Evolutionary conservation across 306 rosid genomes (phyloP), one percentile per base, ranked within the genome.

Genomic region (Lathyrus tuberosus): DNA sequence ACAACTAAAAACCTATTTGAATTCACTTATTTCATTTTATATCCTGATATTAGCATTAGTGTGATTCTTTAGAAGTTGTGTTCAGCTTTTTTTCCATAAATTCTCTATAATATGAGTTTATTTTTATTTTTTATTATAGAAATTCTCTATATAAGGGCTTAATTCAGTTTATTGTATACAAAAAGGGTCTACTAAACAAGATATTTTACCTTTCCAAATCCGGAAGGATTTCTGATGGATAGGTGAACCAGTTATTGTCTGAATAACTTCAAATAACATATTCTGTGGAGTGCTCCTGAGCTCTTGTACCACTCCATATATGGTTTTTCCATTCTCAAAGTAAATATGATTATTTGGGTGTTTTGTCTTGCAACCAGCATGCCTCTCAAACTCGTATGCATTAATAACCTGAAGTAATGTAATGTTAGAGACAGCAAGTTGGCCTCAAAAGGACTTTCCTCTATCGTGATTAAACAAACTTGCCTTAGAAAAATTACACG

Each of bases 261-360:
- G 95, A 79, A 88, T 82, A 64, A 81, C 90, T 57, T 90, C 88
- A 79, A 90, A 90, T 72, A 87, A 58, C 84, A 82, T 80, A 67
- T 77, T 82, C 72, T 82, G 89, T 10, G 93, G 93, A 28, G 96
- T 85, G 83, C 89, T 83, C 83, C 90, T 83, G 20, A 89, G 93
- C 84, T 89, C 93, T 76, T 89, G 96, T 9, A 89, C 89, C 61
- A 85, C 84, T 73, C 93, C 93, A 76, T 89, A 89, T 53, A 90
- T 77, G 11, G 96, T 90, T 84, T 87, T 90, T 40, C 96, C 96
- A 73, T 84, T 90, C 79, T 85, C 96, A 61, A 87, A 90, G 81
- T 90, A 85, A 52, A 90, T 87, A 73, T 90, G 96, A 71, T 90
- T 89, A 64, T 89, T 89, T 13, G 93, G 96, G 79, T 87, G 96